Conservation (phyloP, 192 early-diverging fungal genomes). For the Coemansia sp. region DNA sequence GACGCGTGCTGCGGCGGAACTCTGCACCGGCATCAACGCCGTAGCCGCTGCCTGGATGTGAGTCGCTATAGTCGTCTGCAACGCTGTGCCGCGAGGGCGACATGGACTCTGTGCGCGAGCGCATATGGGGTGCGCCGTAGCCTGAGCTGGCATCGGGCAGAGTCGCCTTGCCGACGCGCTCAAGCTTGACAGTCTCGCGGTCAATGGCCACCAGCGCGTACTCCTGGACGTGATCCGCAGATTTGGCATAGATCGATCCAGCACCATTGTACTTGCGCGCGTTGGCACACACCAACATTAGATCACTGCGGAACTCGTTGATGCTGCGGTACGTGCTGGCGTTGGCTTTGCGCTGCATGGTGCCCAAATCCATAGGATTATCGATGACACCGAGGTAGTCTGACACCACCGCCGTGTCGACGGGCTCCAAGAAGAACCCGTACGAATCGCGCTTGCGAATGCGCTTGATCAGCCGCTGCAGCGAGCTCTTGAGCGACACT, state of each 20-base stretch:
- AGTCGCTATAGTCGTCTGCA: slow-evolving; percentile 26
- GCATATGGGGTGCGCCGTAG: slow-evolving; percentile 1
- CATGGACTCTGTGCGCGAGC: slow-evolving; percentile 20
- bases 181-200: slow-evolving; percentile 51
- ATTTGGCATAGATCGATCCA: slow-evolving; percentile 75
- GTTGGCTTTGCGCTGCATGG: slow-evolving; percentile 76
- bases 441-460: slow-evolving; percentile 80
- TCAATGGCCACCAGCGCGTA: slow-evolving; percentile 72
- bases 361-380: slow-evolving; percentile 88
- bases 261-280: slow-evolving; percentile 81
- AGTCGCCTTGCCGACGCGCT: slow-evolving; percentile 33
- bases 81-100: slow-evolving; percentile 29
- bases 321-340: slow-evolving; percentile 60
- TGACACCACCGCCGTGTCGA: slow-evolving; percentile 67
- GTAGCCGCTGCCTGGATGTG: slow-evolving; percentile 7
- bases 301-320: slow-evolving; percentile 72
- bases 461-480: slow-evolving; percentile 60
- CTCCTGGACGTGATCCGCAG: slow-evolving; percentile 71
- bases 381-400: slow-evolving; percentile 82
- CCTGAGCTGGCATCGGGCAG: slow-evolving; percentile 8
- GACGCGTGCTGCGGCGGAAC: slow-evolving; percentile 31
- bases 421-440: slow-evolving; percentile 84
- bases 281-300: slow-evolving; percentile 75
- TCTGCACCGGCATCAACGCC: slow-evolving; percentile 1
- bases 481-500: slow-evolving; percentile 58